Evolutionary conservation across 352 stramenopile genomes (phyloP), one percentile per base, ranked within the genome.

Genomic region (Pythium myriotylum): DNA sequence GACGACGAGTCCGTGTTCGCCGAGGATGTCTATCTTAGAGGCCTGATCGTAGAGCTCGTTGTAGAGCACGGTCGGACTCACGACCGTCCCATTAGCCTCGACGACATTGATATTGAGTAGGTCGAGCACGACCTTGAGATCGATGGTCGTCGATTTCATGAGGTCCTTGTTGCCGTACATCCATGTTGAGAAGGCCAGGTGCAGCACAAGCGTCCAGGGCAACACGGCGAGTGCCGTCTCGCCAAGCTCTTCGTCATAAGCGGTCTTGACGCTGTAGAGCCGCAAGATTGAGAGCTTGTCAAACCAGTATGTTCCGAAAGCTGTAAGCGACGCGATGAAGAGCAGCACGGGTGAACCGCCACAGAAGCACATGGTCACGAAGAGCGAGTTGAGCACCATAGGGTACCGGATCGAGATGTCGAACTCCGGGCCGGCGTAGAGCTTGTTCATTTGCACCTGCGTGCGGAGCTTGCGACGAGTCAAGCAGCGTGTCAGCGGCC

Each of bases 291-390:
- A 84, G 42, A 94, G 71, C 52, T 96, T 96, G 52, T 96, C 85
- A 26, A 95, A 73, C 81, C 81, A 91, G 51, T 79, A 94, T 7
- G 81, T 93, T 8, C 72, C 70, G 14, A 67, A 73, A 16, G 78
- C 79, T 0, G 86, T 80, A 19, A 91, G 22, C 4, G 83, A 62
- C 4, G 81, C 87, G 41, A 93, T 89, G 43, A 91, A 91, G 12
- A 96, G 73, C 54, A 96, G 42, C 2, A 94, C 60, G 0, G 87
- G 87, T 12, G 86, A 91, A 12, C 86, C 85, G 19, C 86, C 87
- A 27, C 78, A 88, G 56, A 95, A 96, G 13, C 88, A 59, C 54
- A 94, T 79, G 5, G 87, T 94, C 42, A 96, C 85, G 51, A 92
- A 92, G 14, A 95, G 67, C 27, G 81, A 92, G 57, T 94, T 96